phyloP scores from a whole-genome alignment of 345 rosid species.

The Gossypium australe region DNA sequence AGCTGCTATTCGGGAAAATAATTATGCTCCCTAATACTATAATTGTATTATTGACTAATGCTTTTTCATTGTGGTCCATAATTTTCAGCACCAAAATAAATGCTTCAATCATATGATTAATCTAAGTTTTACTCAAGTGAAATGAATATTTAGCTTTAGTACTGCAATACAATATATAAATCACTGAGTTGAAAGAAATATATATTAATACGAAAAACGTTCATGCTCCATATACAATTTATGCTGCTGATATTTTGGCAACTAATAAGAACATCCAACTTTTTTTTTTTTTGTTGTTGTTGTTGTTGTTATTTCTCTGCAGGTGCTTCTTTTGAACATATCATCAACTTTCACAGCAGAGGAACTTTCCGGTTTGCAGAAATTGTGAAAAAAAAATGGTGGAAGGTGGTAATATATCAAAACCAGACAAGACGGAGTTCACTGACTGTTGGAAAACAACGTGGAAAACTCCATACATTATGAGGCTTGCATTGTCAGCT shows the following conservation, averaged over 20 bases:
- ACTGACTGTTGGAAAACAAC: conserved; percentile 67
- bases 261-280: too few species aligned
- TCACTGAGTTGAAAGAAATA: too few species aligned
- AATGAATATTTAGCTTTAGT: neutral
- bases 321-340: neutral
- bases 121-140: neutral
- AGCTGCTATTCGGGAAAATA: neutral
- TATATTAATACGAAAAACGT: too few species aligned
- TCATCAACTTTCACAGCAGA: neutral
- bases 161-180: neutral
- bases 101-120: neutral
- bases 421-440: conserved; percentile 58
- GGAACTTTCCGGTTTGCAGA: neutral
- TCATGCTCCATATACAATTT: too few species aligned
- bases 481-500: conserved; percentile 75
- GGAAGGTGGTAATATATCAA: conserved; percentile 46
- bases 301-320: too few species aligned
- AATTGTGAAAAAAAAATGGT: conserved; percentile 38
- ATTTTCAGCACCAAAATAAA: neutral
- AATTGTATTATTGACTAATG: neutral
- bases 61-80: neutral
- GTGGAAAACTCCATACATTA: conserved; percentile 68
- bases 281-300: too few species aligned
- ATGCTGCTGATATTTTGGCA: too few species aligned
- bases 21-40: neutral